Base-by-base conservation (phyloP, 1,139 yeast genomes). In the Hansenula sp. region DNA sequence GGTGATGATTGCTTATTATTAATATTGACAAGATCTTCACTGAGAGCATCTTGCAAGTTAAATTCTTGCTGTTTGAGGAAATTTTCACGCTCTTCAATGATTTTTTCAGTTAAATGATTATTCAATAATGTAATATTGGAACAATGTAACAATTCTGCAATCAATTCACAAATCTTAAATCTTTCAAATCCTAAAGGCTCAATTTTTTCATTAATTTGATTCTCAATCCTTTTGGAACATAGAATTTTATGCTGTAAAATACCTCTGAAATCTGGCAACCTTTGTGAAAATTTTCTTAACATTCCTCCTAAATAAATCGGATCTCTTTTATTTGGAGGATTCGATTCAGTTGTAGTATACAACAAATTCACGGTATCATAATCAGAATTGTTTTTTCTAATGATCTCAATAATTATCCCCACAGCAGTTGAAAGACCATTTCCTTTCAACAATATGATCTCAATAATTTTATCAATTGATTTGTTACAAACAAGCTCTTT, bases 141-240 rank as follows among this genome's bases (percentile, higher is more conserved):
- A 60, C 99, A 93, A 66, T 93, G 99, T 45, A 93, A 72, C 44
- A 93, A 74, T 62, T 93, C 99, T 0, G 99, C 99, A 45, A 93
- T 81, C 46, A 93, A 76, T 66, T 93, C 99, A 66, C 99, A 93
- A 41, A 93, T 85, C 61, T 93, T 89, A 67, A 94, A 94, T 54
- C 99, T 74, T 66, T 93, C 99, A 66, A 93, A 91, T 1, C 99
- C 99, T 35, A 93, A 71, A 0, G 99, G 99, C 66, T 91, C 96
- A 45, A 80, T 76, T 33, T 61, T 60, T 29, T 52, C 46, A 35
- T 83, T 82, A 29, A 57, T 55, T 41, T 57, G 61, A 16, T 50
- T 53, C 21, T 41, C 36, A 6, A 56, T 44, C 41, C 56, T 50
- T 27, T 53, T 55, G 1, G 54, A 45, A 4, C 49, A 41, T 11